These are phyloP conservation scores for Rosa lucieae DNA, from an alignment of 306 rosid species.

Conservation along the genomic window DNA sequence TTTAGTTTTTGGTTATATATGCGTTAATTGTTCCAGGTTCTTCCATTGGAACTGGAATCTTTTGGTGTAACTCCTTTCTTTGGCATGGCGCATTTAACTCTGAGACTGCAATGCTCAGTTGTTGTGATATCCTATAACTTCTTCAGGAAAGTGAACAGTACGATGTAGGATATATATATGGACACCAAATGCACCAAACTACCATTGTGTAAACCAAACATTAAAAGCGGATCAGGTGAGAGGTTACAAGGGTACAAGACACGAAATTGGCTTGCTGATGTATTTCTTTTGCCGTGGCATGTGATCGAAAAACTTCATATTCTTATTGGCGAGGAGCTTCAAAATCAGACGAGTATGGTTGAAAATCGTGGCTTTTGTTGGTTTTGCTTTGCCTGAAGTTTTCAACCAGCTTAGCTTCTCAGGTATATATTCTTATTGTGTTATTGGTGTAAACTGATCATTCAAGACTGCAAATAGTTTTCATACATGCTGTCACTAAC, in stretches of 20 bases:
- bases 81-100: constrained; percentile 34
- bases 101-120: constrained; percentile 37
- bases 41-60: constrained; percentile 34
- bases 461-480: too few relatives aligned
- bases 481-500: too few relatives aligned
- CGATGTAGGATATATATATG: not conserved
- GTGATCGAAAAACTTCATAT: constrained; percentile 11
- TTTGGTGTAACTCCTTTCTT: not conserved
- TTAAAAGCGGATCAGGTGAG: constrained; percentile 22
- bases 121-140: not conserved
- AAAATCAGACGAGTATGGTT: not conserved
- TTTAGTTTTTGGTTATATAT: not conserved
- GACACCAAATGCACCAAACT: not conserved
- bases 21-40: constrained; percentile 11
- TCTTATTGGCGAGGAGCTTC: not conserved
- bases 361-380: not conserved
- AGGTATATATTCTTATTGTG: too few relatives aligned
- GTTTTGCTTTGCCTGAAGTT: too few relatives aligned
- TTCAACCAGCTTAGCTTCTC: too few relatives aligned
- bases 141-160: constrained; percentile 22
- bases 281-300: constrained; percentile 8
- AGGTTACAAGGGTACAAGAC: constrained; percentile 16
- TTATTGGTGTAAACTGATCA: too few relatives aligned
- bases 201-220: not conserved
- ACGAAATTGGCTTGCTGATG: constrained; percentile 20